These are phyloP conservation scores for Populus hybrid DNA, from an alignment of 441 rosid species.

Conservation along the genomic window DNA sequence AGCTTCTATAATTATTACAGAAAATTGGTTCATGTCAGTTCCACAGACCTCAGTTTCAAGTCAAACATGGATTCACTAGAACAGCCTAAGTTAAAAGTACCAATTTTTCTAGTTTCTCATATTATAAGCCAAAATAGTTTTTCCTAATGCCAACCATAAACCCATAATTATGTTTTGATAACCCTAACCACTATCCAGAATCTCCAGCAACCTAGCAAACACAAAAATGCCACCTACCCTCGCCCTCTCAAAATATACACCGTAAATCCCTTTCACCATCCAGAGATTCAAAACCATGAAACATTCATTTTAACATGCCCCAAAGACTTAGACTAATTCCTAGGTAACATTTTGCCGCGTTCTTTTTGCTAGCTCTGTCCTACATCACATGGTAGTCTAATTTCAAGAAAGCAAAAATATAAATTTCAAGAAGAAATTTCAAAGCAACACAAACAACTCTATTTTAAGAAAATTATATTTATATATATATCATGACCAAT, in stretches of 20 bases:
- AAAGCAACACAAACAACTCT: not conserved
- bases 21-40: not conserved
- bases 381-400: not conserved
- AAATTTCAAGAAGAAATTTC: no score
- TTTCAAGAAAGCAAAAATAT: not conserved
- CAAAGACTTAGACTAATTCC: not conserved
- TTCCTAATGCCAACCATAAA: not conserved
- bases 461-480: not conserved
- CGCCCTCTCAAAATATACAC: not conserved
- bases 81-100: not conserved
- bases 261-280: not conserved
- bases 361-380: not conserved
- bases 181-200: not conserved
- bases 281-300: not conserved
- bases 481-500: not conserved
- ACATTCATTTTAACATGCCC: not conserved
- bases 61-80: not conserved
- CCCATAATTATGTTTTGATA: not conserved
- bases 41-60: not conserved
- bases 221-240: not conserved
- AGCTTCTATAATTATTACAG: not conserved
- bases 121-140: not conserved
- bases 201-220: not conserved
- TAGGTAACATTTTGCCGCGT: not conserved
- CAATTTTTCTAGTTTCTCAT: not conserved